Base-by-base conservation (phyloP, 2,329 filamentous ascomycete species). In the Microascus cirrosus region DNA sequence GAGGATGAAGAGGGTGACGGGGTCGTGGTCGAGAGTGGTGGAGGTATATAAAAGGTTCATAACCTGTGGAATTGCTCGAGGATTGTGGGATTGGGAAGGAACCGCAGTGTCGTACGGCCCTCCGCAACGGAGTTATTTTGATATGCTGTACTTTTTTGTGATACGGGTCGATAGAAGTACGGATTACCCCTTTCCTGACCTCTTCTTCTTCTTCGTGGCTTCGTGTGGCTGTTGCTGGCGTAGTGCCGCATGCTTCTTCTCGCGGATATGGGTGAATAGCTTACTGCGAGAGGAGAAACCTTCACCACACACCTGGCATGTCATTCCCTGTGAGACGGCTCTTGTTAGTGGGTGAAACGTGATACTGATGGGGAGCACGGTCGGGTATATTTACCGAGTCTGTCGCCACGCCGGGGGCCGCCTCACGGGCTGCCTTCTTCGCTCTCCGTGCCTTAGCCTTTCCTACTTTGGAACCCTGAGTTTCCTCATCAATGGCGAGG, bases 211-310 rank as follows among this genome's bases (percentile, higher is more conserved):
- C n/a, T 50, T 50, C 22, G 45, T 20, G n/a, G 45, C 13, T 20
- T 22, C 45, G 22, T 50, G n/a, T 12, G 45, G 45, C 7, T 24
- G n/a, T 50, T 22, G 22, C 45, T 22, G 45, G 20, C 45, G 45
- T 22, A 50, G 74, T 34, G 83, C 80, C 6, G 85, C 87, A 72
- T 94, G 89, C 11, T 73, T 73, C 20, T 81, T 71, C 11, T 84
- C 79, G 61, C 83, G 81, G 59, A 94, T 77, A 69, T 95, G 90
- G 56, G 80, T 75, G 68, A 93, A 93, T 20, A 95, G 71, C 62
- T 83, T 84, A 6, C 82, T 87, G 63, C 84, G 86, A 1, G 86
- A 90, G 0, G 81, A 62, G 58, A 81, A 83, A 1, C 59, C 61
- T 59, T 72, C 70, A 2, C 70, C 66, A 62, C 80, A 83, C 18